Conservation (phyloP, 2,329 filamentous ascomycete genomes). For the Harringtonia lauricola region DNA sequence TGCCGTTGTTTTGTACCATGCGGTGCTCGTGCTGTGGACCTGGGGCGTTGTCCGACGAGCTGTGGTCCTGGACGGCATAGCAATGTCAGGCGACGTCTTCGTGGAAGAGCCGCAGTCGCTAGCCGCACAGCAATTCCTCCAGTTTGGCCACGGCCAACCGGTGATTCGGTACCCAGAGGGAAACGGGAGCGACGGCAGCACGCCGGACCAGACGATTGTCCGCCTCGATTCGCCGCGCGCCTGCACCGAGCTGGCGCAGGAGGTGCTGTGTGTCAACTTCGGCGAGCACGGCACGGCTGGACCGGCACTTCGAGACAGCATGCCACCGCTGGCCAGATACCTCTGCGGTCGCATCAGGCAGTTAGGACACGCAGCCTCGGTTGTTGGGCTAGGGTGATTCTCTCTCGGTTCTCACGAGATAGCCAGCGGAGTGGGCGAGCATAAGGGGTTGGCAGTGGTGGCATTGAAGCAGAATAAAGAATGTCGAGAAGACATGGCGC, state of each 20-base stretch:
- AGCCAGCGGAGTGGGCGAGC: neutral
- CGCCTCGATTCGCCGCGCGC: constrained; percentile 42
- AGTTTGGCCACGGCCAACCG: constrained; percentile 37
- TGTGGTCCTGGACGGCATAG: constrained; percentile 11
- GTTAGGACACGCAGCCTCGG: constrained; percentile 38
- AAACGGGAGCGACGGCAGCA: constrained; percentile 10
- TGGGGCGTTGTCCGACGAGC: constrained; percentile 49
- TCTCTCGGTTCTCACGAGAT: too few relatives aligned
- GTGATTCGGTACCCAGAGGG: neutral
- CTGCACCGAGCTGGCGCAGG: constrained; percentile 48
- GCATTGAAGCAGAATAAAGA: too few relatives aligned
- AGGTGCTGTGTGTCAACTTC: constrained; percentile 30
- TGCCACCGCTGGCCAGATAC: constrained; percentile 56
- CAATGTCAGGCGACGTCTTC: constrained; percentile 23
- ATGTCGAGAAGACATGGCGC: too few relatives aligned
- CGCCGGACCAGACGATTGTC: constrained; percentile 19
- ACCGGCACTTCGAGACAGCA: constrained; percentile 19
- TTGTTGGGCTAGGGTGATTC: constrained; percentile 20
- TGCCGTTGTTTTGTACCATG: constrained; percentile 58
- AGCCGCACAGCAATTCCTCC: constrained; percentile 44
- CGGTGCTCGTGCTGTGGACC: constrained; percentile 55
- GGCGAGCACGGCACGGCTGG: constrained; percentile 15
- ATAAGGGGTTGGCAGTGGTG: neutral
- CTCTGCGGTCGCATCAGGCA: constrained; percentile 52
- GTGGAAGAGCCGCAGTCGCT: constrained; percentile 45